A percentile compares a stretch with the other conserved stretches of the same genome.
Evolutionary conservation across 2,329 filamentous ascomycete genomes (phyloP).

Genomic region (Tympanopsis confertula): DNA sequence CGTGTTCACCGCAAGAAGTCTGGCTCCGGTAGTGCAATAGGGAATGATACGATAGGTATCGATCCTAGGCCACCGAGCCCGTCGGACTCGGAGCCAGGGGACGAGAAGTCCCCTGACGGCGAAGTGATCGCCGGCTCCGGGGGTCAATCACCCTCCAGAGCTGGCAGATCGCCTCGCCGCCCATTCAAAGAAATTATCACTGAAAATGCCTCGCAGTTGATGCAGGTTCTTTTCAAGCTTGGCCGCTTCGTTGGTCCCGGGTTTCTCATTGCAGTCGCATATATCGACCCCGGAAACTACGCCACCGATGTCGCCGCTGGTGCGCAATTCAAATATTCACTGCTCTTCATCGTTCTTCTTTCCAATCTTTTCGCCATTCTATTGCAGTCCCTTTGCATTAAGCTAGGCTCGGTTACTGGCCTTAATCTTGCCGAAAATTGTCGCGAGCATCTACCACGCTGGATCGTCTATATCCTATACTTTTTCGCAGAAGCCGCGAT

Average conservation of each 20-base stretch:
- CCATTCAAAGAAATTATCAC: neutral
- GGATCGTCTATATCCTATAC: constrained; percentile 40
- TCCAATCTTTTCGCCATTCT: constrained; percentile 48
- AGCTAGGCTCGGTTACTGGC: constrained; percentile 38
- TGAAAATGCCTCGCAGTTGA: too few relatives aligned
- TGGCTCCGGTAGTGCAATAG: neutral
- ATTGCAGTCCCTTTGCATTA: constrained; percentile 40
- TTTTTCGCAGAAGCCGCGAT: constrained; percentile 42
- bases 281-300: constrained; percentile 37
- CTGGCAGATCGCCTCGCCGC: neutral
- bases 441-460: constrained; percentile 34
- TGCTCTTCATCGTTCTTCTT: constrained; percentile 43
- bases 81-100: neutral
- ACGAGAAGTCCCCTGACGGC: neutral
- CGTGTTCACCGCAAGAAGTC: constrained; percentile 24
- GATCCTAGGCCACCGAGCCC: too few relatives aligned
- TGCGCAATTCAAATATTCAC: constrained; percentile 35
- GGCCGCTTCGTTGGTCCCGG: neutral
- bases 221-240: constrained; percentile 1
- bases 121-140: neutral
- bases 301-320: constrained; percentile 44
- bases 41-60: neutral
- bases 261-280: constrained; percentile 18
- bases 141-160: neutral
- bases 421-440: constrained; percentile 41